Evolutionary conservation across 805 yeast species (phyloP), one percentile per base, ranked within the genome.

Genomic region (Suhomyces sp.): DNA sequence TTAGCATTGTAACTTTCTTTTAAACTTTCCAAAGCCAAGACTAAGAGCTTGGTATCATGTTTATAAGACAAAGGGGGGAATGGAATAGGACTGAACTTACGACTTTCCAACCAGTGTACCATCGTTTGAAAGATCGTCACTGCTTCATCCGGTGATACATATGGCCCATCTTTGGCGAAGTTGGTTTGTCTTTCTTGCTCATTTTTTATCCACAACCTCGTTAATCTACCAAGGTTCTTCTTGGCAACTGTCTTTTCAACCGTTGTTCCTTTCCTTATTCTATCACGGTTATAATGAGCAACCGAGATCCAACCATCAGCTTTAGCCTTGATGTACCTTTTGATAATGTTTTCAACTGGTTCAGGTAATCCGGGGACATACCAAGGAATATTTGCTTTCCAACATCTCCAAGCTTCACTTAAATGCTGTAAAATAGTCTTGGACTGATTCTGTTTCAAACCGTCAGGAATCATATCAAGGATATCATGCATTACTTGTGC

Each of bases 361-460:
- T 76, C 83, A 2, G 99, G 98, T 62, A 93, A 68, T 0, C 98
- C 98, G 1, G 96, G 95, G 11, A 93, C 98, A 47, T 87, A 81
- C 98, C 98, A 93, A 0, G 97, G 96, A 39, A 93, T 83, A 53
- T 93, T 91, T 2, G 98, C 98, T 58, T 93, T 93, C 99, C 99
- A 93, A 58, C 98, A 93, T 56, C 98, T 70, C 99, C 99, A 93
- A 0, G 98, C 98, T 58, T 93, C 98, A 54, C 95, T 85, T 39
- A 93, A 69, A 60, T 93, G 99, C 51, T 93, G 98, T 31, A 93
- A 60, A 35, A 93, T 83, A 0, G 95, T 80, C 50, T 84, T 83
- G 1, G 96, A 79, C 55, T 88, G 90, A 44, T 77, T 84, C 51
- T 87, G 93, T 50, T 86, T 83, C 42, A 93, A 74, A 2, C 95